phyloP scores from a whole-genome alignment of 768 basidiomycete genomes.

The Hirschioporus abietinus region DNA sequence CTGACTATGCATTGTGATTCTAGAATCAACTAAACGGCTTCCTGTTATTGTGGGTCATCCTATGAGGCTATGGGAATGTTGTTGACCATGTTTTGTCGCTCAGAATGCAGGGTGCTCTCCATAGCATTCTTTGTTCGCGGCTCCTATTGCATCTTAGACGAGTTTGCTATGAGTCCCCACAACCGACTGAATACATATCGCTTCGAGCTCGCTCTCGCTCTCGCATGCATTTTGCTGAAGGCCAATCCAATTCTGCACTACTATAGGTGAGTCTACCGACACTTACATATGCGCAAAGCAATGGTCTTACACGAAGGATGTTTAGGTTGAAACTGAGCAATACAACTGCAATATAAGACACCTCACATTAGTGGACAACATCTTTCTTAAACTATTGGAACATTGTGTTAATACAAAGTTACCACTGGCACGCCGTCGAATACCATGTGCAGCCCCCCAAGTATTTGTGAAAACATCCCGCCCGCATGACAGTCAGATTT shows the following conservation, averaged over 20 bases:
- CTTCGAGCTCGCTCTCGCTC: neutral
- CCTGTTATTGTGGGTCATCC: neutral
- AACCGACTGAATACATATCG: neutral
- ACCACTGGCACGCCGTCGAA: neutral
- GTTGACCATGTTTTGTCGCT: neutral
- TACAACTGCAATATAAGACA: no score
- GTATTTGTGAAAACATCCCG: neutral
- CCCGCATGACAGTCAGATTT: neutral
- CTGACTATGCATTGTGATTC: neutral
- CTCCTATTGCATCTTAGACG: neutral
- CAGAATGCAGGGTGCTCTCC: neutral
- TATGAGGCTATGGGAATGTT: neutral
- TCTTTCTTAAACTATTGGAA: no score
- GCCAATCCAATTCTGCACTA: neutral
- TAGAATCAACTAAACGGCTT: neutral
- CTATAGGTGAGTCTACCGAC: no score
- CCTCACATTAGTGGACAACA: no score
- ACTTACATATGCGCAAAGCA: no score
- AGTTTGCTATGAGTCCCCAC: neutral
- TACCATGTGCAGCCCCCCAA: neutral
- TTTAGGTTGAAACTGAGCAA: no score
- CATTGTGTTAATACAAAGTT: neutral
- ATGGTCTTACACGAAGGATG: no score
- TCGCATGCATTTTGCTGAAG: neutral
- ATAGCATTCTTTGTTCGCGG: neutral